Base-by-base conservation (phyloP, 352 stramenopile genomes). In the Globisporangium nodosum region DNA sequence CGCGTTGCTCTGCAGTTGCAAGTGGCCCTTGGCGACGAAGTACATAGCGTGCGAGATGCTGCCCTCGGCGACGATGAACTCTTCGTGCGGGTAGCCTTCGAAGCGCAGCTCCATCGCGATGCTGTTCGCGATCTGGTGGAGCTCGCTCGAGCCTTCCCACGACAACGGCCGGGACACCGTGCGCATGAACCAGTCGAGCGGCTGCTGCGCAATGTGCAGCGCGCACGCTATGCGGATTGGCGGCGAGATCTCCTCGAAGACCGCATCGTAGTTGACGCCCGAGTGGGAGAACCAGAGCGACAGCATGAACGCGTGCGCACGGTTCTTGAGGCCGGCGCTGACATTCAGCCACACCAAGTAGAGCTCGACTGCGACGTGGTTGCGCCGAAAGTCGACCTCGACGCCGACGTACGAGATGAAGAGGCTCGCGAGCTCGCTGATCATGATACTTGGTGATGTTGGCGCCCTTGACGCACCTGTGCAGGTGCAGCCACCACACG, bases 41-140 rank as follows among this genome's bases (percentile, higher is more conserved):
- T 84, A 88, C 78, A 88, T 87, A n/a, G 78, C 70, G 16, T 76
- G 81, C 2, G 73, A 65, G 45, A 90, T 80, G 33, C 67, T 83
- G 5, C 80, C 78, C 69, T 90, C 80, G 18, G 73, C 53, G 9
- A 88, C 54, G 27, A 88, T 71, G 12, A 52, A 76, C 35, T 90
- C 81, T 48, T 84, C 78, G 16, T 75, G 74, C 18, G 81, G 78
- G 50, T 86, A 90, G 6, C 76, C 66, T 58, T 88, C 71, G 42
- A 87, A 88, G 20, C 66, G 70, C 15, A 90, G 66, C 8, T 78
- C 62, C 27, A 76, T 62, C 11, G 81, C 76, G 9, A 85, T 69
- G 3, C 65, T 64, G 1, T 53, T 58, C 11, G 68, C 66, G 0
- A 81, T 57, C 5, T 55, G 56, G 56, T 83, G 58, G 46, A 84